phyloP scores from a whole-genome alignment of 352 stramenopile species.

The Blastocystis sp. region DNA sequence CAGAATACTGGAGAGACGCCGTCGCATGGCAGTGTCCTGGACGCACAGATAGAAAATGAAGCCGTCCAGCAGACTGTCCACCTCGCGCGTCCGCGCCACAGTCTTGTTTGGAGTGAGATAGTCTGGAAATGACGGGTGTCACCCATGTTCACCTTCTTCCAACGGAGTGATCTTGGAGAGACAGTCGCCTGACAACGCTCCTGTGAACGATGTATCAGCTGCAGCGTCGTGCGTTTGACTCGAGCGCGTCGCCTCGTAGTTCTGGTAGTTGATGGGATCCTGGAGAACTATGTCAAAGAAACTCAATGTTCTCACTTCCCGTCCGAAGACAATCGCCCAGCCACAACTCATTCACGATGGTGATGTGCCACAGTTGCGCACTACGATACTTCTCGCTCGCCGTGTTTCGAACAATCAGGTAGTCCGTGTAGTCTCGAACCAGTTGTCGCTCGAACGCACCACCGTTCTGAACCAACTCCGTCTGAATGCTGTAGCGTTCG shows the following conservation, averaged over 20 bases:
- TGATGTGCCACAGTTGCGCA: background rate
- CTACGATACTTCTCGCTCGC: constrained; percentile 20
- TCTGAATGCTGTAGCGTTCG: constrained; percentile 34
- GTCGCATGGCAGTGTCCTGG: background rate
- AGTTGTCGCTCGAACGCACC: constrained; percentile 24
- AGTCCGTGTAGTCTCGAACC: constrained; percentile 31
- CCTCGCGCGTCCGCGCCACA: constrained; percentile 9
- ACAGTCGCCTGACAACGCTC: background rate
- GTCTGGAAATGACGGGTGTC: background rate
- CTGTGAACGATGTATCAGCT: background rate
- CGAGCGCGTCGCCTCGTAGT: background rate
- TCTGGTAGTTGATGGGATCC: constrained; percentile 38
- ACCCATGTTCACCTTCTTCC: background rate
- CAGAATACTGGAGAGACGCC: background rate
- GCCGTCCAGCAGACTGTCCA: constrained; percentile 29
- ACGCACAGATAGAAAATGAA: constrained; percentile 32
- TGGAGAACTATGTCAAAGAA: background rate
- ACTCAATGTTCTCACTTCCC: background rate
- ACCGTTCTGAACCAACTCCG: constrained; percentile 13
- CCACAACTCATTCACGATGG: constrained; percentile 44
- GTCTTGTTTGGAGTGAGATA: constrained; percentile 47
- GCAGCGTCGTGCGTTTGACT: background rate
- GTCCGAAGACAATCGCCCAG: background rate
- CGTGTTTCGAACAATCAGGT: constrained; percentile 39
- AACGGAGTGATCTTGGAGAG: constrained; percentile 12